Base-by-base conservation (phyloP, 495 filamentous ascomycete genomes). In the Tetracladium setigerum region DNA sequence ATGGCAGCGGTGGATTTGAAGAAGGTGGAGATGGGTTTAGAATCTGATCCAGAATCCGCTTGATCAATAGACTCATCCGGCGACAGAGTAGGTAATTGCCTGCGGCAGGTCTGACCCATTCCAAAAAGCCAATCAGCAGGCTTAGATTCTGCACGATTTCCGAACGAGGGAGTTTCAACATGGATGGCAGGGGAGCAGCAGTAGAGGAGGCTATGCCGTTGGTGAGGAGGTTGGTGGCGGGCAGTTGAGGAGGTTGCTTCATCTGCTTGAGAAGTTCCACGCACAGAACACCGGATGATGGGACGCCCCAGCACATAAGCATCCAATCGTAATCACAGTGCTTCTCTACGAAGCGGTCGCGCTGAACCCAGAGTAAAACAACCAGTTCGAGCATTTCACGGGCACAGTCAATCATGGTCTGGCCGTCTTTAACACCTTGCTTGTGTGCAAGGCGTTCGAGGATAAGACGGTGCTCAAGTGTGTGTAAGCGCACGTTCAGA, bases 371-470 rank as follows among this genome's bases (percentile, higher is more conserved):
- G n/a, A 60, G 44, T 6, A 56, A 31, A 1, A 60, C 51, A 0
- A 47, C 50, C 5, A 55, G 43, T 17, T 60, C 57, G 4, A 60
- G 49, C 53, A 60, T 60, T 47, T 60, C 57, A 5, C 53, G 43
- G 4, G 57, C 51, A 17, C 51, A 55, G 19, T 60, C 54, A 11
- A 60, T 34, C 49, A 60, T 50, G 10, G 43, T 48, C 43, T 60
- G 57, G 13, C 57, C 57, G 17, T 49, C 48, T 15, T 38, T 16
- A 17, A 45, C 27, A 13, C 41, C 54, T 2, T 42, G 24, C n/a
- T 46, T 41, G 14, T 18, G n/a, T 13, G 47, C 39, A 5, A 53
- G 15, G 18, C 54, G 32, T 38, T 56, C 54, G 10, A 53, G 41
- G 7, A 52, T 40, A 14, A 56, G 22, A 1, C 51, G 47, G 27